phyloP scores from a whole-genome alignment of 192 early-diverging fungal genomes.

The Ambispora gerdemannii region DNA sequence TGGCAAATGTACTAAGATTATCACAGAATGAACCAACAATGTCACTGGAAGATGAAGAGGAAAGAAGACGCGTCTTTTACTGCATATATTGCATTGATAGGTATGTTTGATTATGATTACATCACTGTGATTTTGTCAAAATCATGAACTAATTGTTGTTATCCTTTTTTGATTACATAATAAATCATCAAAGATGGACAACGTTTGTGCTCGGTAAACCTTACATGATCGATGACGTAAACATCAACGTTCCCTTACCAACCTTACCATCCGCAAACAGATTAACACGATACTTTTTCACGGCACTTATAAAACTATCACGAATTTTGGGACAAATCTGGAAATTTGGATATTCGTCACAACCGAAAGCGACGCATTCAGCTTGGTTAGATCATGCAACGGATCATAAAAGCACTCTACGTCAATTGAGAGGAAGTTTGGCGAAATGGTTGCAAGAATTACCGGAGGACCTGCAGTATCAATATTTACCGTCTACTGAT shows the following conservation, averaged over 20 bases:
- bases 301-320: conserved; percentile 19
- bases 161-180: background rate
- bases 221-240: conserved; percentile 2
- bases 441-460: conserved; percentile 32
- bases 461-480: conserved; percentile 31
- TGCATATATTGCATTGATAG: conserved; percentile 25
- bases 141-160: background rate
- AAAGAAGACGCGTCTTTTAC: conserved; percentile 28
- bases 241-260: conserved; percentile 23
- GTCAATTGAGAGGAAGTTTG: conserved; percentile 17
- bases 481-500: conserved; percentile 28
- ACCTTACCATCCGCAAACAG: conserved; percentile 1
- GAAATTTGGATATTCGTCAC: conserved; percentile 31
- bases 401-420: conserved; percentile 17
- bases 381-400: conserved; percentile 17
- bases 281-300: conserved; percentile 16
- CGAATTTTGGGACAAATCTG: conserved; percentile 27
- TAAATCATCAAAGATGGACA: conserved; percentile 5
- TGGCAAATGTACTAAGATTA: conserved; percentile 17
- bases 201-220: conserved; percentile 21
- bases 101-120: background rate
- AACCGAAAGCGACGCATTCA: conserved; percentile 17
- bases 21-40: background rate
- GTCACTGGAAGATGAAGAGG: conserved; percentile 15
- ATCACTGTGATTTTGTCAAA: background rate